Evolutionary conservation across 345 rosid species (phyloP), one percentile per base, ranked within the genome.

Genomic region (Hibiscus tridactylites): DNA sequence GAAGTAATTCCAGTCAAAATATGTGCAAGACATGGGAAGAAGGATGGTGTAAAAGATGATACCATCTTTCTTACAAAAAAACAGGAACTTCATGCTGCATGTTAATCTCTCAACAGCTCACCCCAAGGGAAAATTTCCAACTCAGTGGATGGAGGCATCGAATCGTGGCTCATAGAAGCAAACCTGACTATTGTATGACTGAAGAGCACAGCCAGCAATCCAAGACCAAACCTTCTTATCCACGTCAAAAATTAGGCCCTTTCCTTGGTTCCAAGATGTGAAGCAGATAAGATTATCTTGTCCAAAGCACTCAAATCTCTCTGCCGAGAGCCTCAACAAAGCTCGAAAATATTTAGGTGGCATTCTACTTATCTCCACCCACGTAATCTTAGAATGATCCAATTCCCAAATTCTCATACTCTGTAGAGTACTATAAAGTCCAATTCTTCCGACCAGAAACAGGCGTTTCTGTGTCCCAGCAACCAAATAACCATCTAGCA

Each of bases 261-360:
- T 94, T 54, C 98, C 95, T 76, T 90, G 98, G 79, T 94, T 94
- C 97, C 98, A 90, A n/a, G 96, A 94, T 29, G 98, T 94, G 75
- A 94, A 94, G 75, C 97, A 91, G 31, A 94, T 91, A 79, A 90
- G 85, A 58, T 94, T 94, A 74, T 94, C 98, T 85, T 94, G 97
- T 53, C 97, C 97, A 80, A 91, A 88, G 84, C 98, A 94, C 83
- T 94, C 96, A 64, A 94, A 94, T 61, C 95, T 88, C 84, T 94
- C 98, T 49, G 98, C 98, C 9, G 98, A 94, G 74, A 94, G 81
- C 78, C 96, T 87, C 74, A 94, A 78, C 76, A 94, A 84, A 69
- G 93, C 91, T 71, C 93, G 85, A 74, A 91, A 94, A 81, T 90
- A 87, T 83, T 83, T 94, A 3, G 91, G 95, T 0, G 97, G 96